These are phyloP conservation scores for Fusarium devonianum DNA, from an alignment of 2,329 filamentous ascomycete species.

Conservation along the genomic window DNA sequence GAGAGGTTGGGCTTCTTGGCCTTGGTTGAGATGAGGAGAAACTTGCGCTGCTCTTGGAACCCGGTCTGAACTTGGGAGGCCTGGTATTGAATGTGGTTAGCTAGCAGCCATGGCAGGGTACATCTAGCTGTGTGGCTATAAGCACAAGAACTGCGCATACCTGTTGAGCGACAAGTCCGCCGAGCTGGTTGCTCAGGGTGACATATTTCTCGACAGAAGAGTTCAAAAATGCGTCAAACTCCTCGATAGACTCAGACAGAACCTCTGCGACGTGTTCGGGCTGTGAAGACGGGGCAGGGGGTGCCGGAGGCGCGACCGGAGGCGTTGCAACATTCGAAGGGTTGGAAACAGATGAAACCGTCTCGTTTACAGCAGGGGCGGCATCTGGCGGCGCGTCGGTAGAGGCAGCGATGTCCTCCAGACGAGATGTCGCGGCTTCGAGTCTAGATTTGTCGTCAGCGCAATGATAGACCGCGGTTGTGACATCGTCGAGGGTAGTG, in stretches of 20 bases:
- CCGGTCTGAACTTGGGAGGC: constrained; percentile 65
- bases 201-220: constrained; percentile 80
- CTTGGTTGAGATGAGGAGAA: constrained; percentile 86
- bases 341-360: constrained; percentile 45
- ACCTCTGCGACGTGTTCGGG: constrained; percentile 57
- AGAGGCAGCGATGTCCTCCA: constrained; percentile 93
- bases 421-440: constrained; percentile 92
- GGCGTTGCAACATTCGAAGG: constrained; percentile 46
- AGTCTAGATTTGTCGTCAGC: constrained; percentile 72
- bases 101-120: not conserved
- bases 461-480: constrained; percentile 17
- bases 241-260: constrained; percentile 80
- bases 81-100: constrained; percentile 38
- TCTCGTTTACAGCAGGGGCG: constrained; percentile 54
- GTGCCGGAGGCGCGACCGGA: constrained; percentile 39
- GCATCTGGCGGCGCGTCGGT: constrained; percentile 66
- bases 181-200: constrained; percentile 77
- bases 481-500: not conserved
- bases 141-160: constrained; percentile 51
- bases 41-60: constrained; percentile 86
- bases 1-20: constrained; percentile 86
- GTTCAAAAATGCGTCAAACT: constrained; percentile 83
- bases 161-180: constrained; percentile 81
- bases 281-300: constrained; percentile 51
- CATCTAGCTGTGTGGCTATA: not conserved